phyloP scores from a whole-genome alignment of 2,329 filamentous ascomycete genomes.

The Eutypa lata region DNA sequence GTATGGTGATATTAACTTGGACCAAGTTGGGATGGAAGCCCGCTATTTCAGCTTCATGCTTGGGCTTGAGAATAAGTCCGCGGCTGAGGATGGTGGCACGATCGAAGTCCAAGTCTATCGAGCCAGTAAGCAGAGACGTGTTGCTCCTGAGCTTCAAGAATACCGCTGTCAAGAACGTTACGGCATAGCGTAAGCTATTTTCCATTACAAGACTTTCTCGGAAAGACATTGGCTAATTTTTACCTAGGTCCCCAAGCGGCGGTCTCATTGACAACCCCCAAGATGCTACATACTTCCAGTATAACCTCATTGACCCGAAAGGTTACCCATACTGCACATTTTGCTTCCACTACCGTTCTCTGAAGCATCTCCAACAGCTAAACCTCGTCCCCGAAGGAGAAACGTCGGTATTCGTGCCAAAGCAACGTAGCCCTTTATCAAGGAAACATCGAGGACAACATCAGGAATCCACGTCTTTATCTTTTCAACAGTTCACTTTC shows the following conservation, averaged over 20 bases:
- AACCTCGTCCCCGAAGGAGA: constrained; percentile 40
- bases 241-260: constrained; percentile 47
- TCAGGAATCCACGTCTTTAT: not conserved
- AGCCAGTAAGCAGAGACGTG: constrained; percentile 43
- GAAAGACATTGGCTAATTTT: constrained; percentile 9
- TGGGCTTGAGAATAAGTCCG: constrained; percentile 30
- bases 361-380: constrained; percentile 44
- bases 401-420: constrained; percentile 1
- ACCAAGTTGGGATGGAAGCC: constrained; percentile 42
- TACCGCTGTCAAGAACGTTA: constrained; percentile 47
- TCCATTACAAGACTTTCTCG: not conserved
- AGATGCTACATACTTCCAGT: constrained; percentile 50
- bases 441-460: not conserved
- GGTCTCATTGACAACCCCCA: constrained; percentile 51
- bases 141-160: constrained; percentile 37
- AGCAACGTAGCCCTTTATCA: not conserved
- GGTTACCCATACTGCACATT: constrained; percentile 52
- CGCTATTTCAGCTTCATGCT: constrained; percentile 50
- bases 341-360: constrained; percentile 55
- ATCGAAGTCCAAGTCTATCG: constrained; percentile 54
- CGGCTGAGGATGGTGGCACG: constrained; percentile 52
- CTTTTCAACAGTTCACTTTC: constrained; percentile 13
- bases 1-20: constrained; percentile 29
- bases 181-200: constrained; percentile 48
- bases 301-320: constrained; percentile 47